A percentile compares a stretch with the other conserved stretches of the same genome.
These are phyloP conservation scores for Passiflora organensis DNA, from an alignment of 345 rosid species.

Conservation along the genomic window DNA sequence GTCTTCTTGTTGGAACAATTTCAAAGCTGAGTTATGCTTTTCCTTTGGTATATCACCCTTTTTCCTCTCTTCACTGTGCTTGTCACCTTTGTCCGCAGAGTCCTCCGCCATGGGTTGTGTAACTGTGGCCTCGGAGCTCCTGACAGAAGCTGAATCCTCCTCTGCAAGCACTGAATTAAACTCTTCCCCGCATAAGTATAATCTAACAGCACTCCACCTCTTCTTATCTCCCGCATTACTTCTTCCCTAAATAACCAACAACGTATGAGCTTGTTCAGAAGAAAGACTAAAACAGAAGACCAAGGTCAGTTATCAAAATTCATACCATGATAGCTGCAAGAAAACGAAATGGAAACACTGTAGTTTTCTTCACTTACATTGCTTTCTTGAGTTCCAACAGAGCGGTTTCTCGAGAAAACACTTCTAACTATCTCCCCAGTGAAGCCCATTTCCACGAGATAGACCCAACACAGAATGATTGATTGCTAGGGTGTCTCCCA, in stretches of 20 bases:
- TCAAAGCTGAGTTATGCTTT: constrained; percentile 45
- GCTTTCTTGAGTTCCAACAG: constrained; percentile 36
- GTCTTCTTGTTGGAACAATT: constrained; percentile 51
- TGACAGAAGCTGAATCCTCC: constrained; percentile 65
- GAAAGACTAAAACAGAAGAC: neutral
- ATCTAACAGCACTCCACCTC: constrained; percentile 63
- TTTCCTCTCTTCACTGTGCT: constrained; percentile 29
- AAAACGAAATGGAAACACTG: neutral
- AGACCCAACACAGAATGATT: constrained; percentile 11
- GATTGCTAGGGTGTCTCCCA: constrained; percentile 16
- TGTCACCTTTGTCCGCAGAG: constrained; percentile 14
- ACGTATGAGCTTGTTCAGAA: neutral
- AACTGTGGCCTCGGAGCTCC: constrained; percentile 49
- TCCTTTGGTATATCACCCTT: constrained; percentile 19
- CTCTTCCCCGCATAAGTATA: constrained; percentile 73
- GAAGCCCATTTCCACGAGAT: constrained; percentile 57
- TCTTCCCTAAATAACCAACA: constrained; percentile 42
- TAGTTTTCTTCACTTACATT: constrained; percentile 31
- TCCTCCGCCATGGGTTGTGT: constrained; percentile 33
- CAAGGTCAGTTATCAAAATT: neutral
- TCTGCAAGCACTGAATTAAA: constrained; percentile 69
- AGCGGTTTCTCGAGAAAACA: constrained; percentile 60
- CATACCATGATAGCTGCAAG: neutral
- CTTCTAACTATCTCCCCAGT: constrained; percentile 61
- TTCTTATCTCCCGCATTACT: constrained; percentile 42